Evolutionary conservation across 371 early-diverging fungal species (phyloP).

Genomic region (Fennellomyces sp.): DNA sequence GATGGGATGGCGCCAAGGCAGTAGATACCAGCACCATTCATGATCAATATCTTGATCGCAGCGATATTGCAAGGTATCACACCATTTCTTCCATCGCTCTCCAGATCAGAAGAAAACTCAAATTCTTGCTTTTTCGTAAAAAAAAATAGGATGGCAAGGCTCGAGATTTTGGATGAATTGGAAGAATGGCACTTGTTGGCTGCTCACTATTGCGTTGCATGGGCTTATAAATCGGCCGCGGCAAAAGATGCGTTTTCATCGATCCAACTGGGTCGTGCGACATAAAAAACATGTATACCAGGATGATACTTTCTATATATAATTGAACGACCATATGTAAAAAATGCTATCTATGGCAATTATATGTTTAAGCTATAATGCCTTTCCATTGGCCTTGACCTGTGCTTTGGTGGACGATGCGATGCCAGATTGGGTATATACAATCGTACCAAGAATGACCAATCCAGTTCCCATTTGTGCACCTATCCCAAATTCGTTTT

Average conservation of each 20-base stretch:
- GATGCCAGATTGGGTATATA: slow-evolving; percentile 58
- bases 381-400: background rate
- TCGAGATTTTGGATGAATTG: slow-evolving; percentile 92
- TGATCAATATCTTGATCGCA: slow-evolving; percentile 44
- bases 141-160: slow-evolving; percentile 65
- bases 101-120: background rate
- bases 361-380: too few species aligned
- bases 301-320: too few species aligned
- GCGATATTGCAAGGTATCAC: slow-evolving; percentile 60
- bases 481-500: slow-evolving; percentile 71
- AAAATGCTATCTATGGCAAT: too few species aligned
- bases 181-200: slow-evolving; percentile 91
- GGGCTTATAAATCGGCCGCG: slow-evolving; percentile 59
- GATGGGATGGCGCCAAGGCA: slow-evolving; percentile 70
- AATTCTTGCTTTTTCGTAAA: background rate
- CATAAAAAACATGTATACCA: too few species aligned
- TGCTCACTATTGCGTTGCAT: slow-evolving; percentile 88
- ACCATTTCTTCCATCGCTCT: background rate
- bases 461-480: slow-evolving; percentile 70
- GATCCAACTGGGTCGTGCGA: background rate
- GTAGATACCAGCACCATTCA: slow-evolving; percentile 77
- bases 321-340: too few species aligned
- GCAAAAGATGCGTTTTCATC: slow-evolving; percentile 3
- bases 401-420: background rate
- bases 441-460: slow-evolving; percentile 76